Percentiles rank a stretch among this genome's conserved stretches.
phyloP scores from a whole-genome alignment of 208 protist species.

The Wallacemonas sp. region DNA sequence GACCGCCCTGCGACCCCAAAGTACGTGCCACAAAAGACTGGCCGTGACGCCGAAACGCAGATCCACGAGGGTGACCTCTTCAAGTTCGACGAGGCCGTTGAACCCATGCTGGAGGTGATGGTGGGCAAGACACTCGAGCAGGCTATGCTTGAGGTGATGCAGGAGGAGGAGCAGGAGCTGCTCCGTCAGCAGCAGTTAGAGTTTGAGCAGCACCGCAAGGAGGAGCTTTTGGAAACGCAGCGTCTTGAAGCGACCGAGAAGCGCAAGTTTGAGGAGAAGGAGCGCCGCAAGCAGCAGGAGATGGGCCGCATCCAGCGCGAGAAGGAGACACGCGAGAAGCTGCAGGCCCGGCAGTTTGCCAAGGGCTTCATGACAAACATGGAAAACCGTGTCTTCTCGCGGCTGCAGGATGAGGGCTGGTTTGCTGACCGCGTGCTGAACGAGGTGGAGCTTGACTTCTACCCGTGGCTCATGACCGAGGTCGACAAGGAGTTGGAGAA shows the following conservation, averaged over 20 bases:
- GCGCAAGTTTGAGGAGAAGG: slow-evolving; percentile 96
- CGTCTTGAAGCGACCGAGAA: slow-evolving; percentile 94
- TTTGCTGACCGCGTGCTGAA: slow-evolving; percentile 94
- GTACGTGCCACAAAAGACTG: slow-evolving; percentile 94
- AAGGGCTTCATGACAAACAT: slow-evolving; percentile 94
- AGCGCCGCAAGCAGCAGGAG: slow-evolving; percentile 95
- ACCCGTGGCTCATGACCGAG: slow-evolving; percentile 93
- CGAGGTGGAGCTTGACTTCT: slow-evolving; percentile 95
- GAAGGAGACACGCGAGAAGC: slow-evolving; percentile 90
- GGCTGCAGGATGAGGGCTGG: slow-evolving; percentile 94
- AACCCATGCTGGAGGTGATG: slow-evolving; percentile 96
- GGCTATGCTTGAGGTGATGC: slow-evolving; percentile 97
- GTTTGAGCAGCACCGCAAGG: slow-evolving; percentile 95
- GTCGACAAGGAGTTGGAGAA: slow-evolving; percentile 84
- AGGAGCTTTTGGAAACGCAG: slow-evolving; percentile 95
- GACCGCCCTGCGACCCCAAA: slow-evolving; percentile 94
- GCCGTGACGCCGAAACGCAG: slow-evolving; percentile 95
- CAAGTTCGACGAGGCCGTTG: slow-evolving; percentile 97
- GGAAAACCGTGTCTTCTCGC: slow-evolving; percentile 90
- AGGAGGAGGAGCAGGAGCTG: slow-evolving; percentile 96
- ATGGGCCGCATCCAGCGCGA: slow-evolving; percentile 88
- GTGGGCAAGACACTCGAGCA: slow-evolving; percentile 98
- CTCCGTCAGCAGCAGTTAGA: slow-evolving; percentile 94
- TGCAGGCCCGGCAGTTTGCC: slow-evolving; percentile 93
- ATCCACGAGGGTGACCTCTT: slow-evolving; percentile 97